Conservation (phyloP, 768 basidiomycete genomes). For the Lentinus brumalis region DNA sequence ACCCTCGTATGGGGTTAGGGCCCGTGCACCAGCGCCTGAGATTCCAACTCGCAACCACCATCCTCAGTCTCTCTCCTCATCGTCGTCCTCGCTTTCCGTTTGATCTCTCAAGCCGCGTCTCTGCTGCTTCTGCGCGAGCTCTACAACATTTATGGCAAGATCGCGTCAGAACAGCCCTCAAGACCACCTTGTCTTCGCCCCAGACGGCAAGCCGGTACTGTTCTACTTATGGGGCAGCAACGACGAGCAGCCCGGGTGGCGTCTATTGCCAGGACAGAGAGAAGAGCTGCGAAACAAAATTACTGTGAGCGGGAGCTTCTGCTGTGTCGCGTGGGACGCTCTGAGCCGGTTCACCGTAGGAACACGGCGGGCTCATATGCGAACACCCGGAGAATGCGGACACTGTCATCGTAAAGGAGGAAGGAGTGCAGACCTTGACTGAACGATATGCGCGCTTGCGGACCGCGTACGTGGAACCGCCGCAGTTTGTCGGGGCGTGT, state of each 20-base stretch:
- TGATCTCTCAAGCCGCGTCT: too few relatives aligned
- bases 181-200: background rate
- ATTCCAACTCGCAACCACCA: background rate
- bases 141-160: background rate
- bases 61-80: background rate
- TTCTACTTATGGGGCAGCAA: constrained; percentile 14
- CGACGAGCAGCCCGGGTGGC: constrained; percentile 8
- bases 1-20: background rate
- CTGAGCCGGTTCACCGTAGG: background rate
- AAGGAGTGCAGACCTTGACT: background rate
- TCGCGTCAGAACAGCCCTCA: background rate
- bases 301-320: background rate
- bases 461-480: constrained; percentile 9
- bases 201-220: constrained; percentile 1
- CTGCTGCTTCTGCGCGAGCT: too few relatives aligned
- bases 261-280: background rate
- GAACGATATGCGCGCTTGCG: constrained; percentile 8
- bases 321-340: background rate
- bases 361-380: constrained; percentile 14
- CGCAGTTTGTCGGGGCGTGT: constrained; percentile 14
- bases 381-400: constrained; percentile 7
- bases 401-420: constrained; percentile 13
- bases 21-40: background rate
- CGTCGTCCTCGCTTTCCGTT: background rate
- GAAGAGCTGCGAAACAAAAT: background rate